A percentile compares a stretch with the other conserved stretches of the same genome.
phyloP scores from a whole-genome alignment of 140 eudicot species.

The Erigeron philadelphicus region DNA sequence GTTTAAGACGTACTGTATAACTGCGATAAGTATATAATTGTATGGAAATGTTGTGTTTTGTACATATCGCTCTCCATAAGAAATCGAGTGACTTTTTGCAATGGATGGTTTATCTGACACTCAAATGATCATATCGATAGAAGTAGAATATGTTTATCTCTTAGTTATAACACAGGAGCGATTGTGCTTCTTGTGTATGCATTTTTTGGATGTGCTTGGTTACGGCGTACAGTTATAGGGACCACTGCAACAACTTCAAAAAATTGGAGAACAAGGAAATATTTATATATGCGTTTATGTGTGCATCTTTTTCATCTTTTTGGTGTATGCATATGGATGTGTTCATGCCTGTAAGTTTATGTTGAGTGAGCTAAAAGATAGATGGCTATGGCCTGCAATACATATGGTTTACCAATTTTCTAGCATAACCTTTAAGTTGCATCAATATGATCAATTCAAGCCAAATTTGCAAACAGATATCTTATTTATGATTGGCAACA shows the following conservation, averaged over 20 bases:
- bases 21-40: no score
- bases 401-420: neutral
- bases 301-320: neutral
- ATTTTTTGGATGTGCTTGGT: neutral
- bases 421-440: neutral
- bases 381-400: neutral
- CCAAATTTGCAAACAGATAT: slow-evolving; percentile 2
- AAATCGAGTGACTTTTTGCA: neutral
- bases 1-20: no score
- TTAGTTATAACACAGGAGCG: neutral
- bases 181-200: neutral
- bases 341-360: neutral
- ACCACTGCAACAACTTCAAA: neutral
- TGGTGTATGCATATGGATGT: neutral
- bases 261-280: neutral
- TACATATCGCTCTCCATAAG: no score
- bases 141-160: neutral
- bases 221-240: neutral
- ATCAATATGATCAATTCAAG: neutral
- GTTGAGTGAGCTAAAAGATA: neutral
- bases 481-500: neutral
- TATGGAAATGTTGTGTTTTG: no score
- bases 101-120: neutral
- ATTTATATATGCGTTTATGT: neutral
- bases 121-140: neutral